Evolutionary conservation across 495 filamentous ascomycete genomes (phyloP), one percentile per base, ranked within the genome.

Genomic region (Aspergillus leporis): DNA sequence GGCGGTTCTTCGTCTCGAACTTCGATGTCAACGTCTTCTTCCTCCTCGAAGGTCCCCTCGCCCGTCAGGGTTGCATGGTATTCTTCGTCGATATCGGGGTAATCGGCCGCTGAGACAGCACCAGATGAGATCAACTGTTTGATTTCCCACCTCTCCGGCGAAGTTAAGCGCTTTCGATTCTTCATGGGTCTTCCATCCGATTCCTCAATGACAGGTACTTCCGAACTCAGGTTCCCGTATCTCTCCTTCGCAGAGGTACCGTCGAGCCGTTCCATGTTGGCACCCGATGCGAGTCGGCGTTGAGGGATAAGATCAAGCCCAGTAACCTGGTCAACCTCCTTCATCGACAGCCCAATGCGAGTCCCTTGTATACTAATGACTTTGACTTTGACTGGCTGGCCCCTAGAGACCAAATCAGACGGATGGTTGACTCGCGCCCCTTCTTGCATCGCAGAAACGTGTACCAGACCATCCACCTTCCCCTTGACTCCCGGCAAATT

Each of bases 1-100:
- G 95, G 95, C 14, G 94, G 94, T 64, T 98, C 94, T 65, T 98
- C 95, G 60, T 97, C 95, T 66, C 86, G 82, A 47, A 98, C 89
- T 71, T 98, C 94, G 61, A 98, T 98, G 72, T 98, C 94, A 9
- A 98, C 83, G 70, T 98, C 94, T 74, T 97, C 92, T 75, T 98
- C 94, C 59, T 97, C 84, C 69, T 97, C 93, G 71, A 97, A 92
- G 19, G 88, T 85, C 13, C 89, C 91, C 64, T 94, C 90, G 3
- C 92, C 94, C 48, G 87, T 88, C 18, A 96, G 74, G 0, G 91
- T 92, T 16, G 90, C 88, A 59, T 96, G 85, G 73, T 96, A 96
- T 52, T 98, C 92, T 61, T 97, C 91, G 62, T 98, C 91, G 9
- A 97, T 83, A 59, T 98, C 93, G 0, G 95, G 95, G 66, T 97